phyloP scores from a whole-genome alignment of 1,284 basidiomycete species.

The Moniliella sp. region DNA sequence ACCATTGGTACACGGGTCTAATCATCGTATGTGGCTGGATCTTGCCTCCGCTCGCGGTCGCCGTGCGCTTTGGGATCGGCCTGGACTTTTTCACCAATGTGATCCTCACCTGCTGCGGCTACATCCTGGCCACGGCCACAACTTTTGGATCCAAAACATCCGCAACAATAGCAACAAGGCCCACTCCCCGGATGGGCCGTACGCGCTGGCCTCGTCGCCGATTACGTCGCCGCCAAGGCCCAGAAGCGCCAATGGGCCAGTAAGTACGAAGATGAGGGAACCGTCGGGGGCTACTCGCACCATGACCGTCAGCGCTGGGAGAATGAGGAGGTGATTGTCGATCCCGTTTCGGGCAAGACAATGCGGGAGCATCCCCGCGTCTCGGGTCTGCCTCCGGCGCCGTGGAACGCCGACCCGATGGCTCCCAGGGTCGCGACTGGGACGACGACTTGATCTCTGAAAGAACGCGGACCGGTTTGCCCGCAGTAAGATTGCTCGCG shows the following conservation, averaged over 20 bases:
- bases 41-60: constrained; percentile 46
- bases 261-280: constrained; percentile 12
- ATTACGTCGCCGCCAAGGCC: constrained; percentile 6
- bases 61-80: constrained; percentile 78
- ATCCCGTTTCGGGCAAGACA: no score
- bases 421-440: no score
- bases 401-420: no score
- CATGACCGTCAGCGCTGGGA: no score
- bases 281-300: no score
- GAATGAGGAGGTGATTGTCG: no score
- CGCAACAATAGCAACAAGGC: constrained; percentile 15
- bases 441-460: no score
- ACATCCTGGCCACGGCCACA: constrained; percentile 2
- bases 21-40: constrained; percentile 21
- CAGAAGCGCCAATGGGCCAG: constrained; percentile 14
- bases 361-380: no score
- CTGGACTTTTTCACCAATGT: constrained; percentile 78
- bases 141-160: constrained; percentile 10
- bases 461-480: no score
- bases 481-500: no score
- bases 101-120: constrained; percentile 61
- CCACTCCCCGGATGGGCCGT: constrained; percentile 19
- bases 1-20: constrained; percentile 9
- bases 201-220: constrained; percentile 16
- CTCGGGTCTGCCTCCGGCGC: no score